Conservation (phyloP, 352 stramenopile genomes). For the Phytophthora capsici region DNA sequence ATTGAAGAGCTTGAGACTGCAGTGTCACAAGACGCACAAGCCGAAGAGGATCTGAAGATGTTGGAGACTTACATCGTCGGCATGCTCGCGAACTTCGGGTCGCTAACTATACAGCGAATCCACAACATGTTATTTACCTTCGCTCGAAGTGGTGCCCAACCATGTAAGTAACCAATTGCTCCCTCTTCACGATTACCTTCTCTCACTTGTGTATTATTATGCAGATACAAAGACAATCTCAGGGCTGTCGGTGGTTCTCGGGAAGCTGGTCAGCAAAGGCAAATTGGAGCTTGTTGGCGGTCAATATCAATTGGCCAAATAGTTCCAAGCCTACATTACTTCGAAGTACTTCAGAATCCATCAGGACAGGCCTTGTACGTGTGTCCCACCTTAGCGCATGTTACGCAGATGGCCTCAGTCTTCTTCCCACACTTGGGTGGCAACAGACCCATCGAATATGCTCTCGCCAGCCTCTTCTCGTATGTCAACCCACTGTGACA, state of each 20-base stretch:
- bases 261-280: conserved; percentile 70
- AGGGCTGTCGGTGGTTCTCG: conserved; percentile 69
- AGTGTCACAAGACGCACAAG: conserved; percentile 90
- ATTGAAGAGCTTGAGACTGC: conserved; percentile 77
- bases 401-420: conserved; percentile 52
- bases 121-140: conserved; percentile 95
- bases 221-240: conserved; percentile 87
- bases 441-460: conserved; percentile 64
- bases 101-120: conserved; percentile 92
- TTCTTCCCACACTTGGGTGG: conserved; percentile 33
- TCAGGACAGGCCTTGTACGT: conserved; percentile 58
- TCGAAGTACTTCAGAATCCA: conserved; percentile 47
- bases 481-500: conserved; percentile 68
- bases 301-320: conserved; percentile 71
- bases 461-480: conserved; percentile 57
- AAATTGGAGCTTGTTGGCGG: conserved; percentile 73
- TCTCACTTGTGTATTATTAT: conserved; percentile 31
- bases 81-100: conserved; percentile 95
- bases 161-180: conserved; percentile 54
- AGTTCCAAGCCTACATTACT: conserved; percentile 7
- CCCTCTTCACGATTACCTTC: neutral
- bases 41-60: conserved; percentile 92
- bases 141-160: conserved; percentile 69
- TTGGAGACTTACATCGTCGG: conserved; percentile 95
- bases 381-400: conserved; percentile 57